A percentile compares a stretch with the other conserved stretches of the same genome.
phyloP scores from a whole-genome alignment of 2,329 filamentous ascomycete species.

The Dactylonectria macrodidyma region DNA sequence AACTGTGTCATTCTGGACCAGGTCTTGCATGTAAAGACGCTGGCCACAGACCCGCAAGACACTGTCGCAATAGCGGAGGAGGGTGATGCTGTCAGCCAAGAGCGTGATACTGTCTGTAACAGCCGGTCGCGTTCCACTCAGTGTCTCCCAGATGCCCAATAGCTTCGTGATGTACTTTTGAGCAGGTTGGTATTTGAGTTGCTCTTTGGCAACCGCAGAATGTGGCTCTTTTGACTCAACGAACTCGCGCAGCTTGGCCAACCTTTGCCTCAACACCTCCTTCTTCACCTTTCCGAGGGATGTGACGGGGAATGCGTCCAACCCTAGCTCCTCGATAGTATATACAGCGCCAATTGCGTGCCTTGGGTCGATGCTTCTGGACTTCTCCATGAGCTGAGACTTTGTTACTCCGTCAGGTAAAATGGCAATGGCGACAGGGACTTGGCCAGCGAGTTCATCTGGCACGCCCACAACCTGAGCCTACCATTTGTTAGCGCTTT shows the following conservation, averaged over 20 bases:
- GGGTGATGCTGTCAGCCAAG: constrained; percentile 55
- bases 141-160: constrained; percentile 48
- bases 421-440: constrained; percentile 61
- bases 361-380: constrained; percentile 53
- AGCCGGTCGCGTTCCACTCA: constrained; percentile 48
- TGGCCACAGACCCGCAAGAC: constrained; percentile 47
- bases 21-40: constrained; percentile 55
- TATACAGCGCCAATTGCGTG: constrained; percentile 58
- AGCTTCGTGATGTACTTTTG: constrained; percentile 40
- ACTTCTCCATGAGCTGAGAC: constrained; percentile 49
- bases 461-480: constrained; percentile 60
- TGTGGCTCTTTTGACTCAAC: constrained; percentile 7
- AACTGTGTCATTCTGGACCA: constrained; percentile 50
- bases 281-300: constrained; percentile 63
- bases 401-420: constrained; percentile 52
- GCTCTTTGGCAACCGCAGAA: neutral
- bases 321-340: constrained; percentile 57
- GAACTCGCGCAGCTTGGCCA: constrained; percentile 37
- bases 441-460: constrained; percentile 62
- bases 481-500: constrained; percentile 40
- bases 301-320: constrained; percentile 58
- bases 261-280: constrained; percentile 49
- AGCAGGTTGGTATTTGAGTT: constrained; percentile 2
- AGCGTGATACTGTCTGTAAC: constrained; percentile 46
- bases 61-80: constrained; percentile 55